phyloP scores from a whole-genome alignment of 768 basidiomycete genomes.

The Rhizopogon roseolus region DNA sequence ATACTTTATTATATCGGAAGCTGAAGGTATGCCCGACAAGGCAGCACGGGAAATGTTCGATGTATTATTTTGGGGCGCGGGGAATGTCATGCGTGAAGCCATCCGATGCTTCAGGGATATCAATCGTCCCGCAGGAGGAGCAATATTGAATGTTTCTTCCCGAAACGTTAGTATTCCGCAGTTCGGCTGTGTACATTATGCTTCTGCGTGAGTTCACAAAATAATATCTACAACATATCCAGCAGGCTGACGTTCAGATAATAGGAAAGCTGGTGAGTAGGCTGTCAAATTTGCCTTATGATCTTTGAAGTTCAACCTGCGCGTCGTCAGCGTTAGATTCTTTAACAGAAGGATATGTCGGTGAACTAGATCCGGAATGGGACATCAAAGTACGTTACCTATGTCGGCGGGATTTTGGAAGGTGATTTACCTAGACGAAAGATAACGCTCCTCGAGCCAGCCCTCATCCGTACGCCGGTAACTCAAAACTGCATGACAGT shows the following conservation, averaged over 20 bases:
- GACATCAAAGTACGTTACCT: constrained; percentile 25
- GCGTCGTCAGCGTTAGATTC: constrained; percentile 26
- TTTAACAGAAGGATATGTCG: constrained; percentile 23
- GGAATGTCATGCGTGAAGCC: constrained; percentile 27
- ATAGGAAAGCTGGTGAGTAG: constrained; percentile 16
- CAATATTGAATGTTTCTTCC: constrained; percentile 30
- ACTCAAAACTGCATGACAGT: constrained; percentile 7
- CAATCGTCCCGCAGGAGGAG: constrained; percentile 30
- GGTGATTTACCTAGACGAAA: constrained; percentile 2
- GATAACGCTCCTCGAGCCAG: constrained; percentile 19
- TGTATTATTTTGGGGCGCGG: constrained; percentile 28
- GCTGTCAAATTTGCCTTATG: background rate
- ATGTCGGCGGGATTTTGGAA: background rate
- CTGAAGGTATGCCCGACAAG: constrained; percentile 83
- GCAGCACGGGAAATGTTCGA: constrained; percentile 57
- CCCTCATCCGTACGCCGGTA: constrained; percentile 18
- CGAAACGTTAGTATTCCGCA: constrained; percentile 19
- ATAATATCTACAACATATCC: background rate
- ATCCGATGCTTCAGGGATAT: constrained; percentile 31
- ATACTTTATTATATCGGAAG: constrained; percentile 39
- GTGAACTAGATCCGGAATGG: constrained; percentile 31
- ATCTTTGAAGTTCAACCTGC: background rate
- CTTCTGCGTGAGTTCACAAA: constrained; percentile 22
- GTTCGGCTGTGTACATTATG: constrained; percentile 17
- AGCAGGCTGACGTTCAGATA: constrained; percentile 5